Conservation (phyloP, 2,329 filamentous ascomycete genomes). For the Aspergillus sp. region DNA sequence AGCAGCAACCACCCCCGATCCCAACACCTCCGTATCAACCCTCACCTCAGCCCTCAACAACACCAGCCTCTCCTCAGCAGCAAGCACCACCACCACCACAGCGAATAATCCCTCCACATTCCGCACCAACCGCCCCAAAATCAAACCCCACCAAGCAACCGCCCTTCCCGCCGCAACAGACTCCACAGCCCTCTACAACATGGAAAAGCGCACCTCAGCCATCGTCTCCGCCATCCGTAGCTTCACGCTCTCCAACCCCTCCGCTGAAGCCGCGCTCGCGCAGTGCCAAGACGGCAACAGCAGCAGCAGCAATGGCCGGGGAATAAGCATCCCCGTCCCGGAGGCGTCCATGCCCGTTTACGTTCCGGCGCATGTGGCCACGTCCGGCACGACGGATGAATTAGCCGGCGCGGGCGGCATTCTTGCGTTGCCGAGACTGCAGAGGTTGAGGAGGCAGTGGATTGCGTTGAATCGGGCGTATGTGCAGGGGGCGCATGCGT, state of each 20-base stretch:
- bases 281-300: constrained; percentile 22
- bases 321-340: constrained; percentile 40
- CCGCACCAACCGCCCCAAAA: constrained; percentile 26
- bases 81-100: constrained; percentile 30
- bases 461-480: constrained; percentile 49
- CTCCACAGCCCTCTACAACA: constrained; percentile 44
- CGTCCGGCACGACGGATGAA: constrained; percentile 44
- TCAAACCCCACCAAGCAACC: constrained; percentile 49
- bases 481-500: constrained; percentile 40
- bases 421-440: constrained; percentile 45
- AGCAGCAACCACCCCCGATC: constrained; percentile 2
- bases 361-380: constrained; percentile 41
- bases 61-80: constrained; percentile 24
- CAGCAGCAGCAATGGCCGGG: constrained; percentile 3
- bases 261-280: constrained; percentile 39
- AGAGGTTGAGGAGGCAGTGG: constrained; percentile 49
- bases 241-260: constrained; percentile 43
- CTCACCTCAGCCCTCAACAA: constrained; percentile 23
- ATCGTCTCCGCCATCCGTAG: constrained; percentile 45
- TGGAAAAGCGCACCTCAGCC: constrained; percentile 47
- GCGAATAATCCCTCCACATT: constrained; percentile 1
- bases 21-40: constrained; percentile 23
- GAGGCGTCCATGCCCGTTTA: constrained; percentile 35
- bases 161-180: constrained; percentile 43
- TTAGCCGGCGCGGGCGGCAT: constrained; percentile 44